Evolutionary conservation across 1,284 basidiomycete species (phyloP).

Genomic region (Tilletia indica): DNA sequence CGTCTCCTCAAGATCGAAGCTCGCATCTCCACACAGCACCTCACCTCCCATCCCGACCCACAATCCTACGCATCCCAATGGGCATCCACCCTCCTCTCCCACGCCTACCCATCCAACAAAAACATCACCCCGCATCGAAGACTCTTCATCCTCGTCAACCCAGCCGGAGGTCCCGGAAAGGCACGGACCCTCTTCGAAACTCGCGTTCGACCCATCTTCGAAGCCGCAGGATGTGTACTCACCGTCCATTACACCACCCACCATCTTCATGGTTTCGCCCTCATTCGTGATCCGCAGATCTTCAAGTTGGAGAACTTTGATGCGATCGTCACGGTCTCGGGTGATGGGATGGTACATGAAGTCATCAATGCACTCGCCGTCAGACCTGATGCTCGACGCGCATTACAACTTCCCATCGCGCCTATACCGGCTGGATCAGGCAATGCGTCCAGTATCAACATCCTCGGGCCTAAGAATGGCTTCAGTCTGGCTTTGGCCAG

Average conservation of each 20-base stretch:
- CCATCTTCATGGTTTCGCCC: constrained; percentile 70
- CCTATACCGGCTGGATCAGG: constrained; percentile 86
- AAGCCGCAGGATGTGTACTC: constrained; percentile 70
- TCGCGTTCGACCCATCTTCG: constrained; percentile 74
- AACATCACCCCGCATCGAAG: constrained; percentile 33
- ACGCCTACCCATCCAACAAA: constrained; percentile 27
- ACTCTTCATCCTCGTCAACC: constrained; percentile 73
- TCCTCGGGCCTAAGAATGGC: constrained; percentile 59
- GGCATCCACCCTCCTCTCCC: constrained; percentile 31
- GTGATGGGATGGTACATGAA: constrained; percentile 87
- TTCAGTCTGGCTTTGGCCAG: constrained; percentile 62
- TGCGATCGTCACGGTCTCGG: constrained; percentile 78
- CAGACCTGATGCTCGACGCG: constrained; percentile 67
- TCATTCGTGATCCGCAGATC: constrained; percentile 60
- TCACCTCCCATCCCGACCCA: constrained; percentile 25
- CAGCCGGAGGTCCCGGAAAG: constrained; percentile 80
- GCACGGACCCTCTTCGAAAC: constrained; percentile 66
- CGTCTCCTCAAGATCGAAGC: constrained; percentile 47
- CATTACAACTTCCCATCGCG: constrained; percentile 73
- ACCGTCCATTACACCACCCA: constrained; percentile 64
- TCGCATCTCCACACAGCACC: constrained; percentile 27
- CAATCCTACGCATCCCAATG: constrained; percentile 20
- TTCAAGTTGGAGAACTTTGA: constrained; percentile 65
- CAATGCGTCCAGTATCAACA: constrained; percentile 74
- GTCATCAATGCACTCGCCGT: constrained; percentile 85